Evolutionary conservation across 2,329 filamentous ascomycete species (phyloP), one percentile per base, ranked within the genome.

Genomic region (Moelleriella libera): DNA sequence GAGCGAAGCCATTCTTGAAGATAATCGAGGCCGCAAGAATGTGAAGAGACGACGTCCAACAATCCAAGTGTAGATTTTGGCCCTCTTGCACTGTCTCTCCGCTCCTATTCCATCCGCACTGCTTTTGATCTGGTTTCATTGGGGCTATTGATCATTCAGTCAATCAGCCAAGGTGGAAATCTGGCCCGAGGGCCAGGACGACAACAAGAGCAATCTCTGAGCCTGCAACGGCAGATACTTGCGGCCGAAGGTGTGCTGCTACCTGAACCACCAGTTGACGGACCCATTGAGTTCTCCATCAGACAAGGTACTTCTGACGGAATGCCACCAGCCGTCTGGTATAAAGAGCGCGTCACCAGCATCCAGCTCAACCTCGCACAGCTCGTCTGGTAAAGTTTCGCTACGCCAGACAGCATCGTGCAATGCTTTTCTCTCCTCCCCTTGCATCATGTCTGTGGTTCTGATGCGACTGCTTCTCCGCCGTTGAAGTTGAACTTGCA

Each of bases 401-500:
- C 59, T 54, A 2, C 63, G 66, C 92, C 90, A 97, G 3, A 95
- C 73, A 3, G 74, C 79, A 1, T 74, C 65, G 53, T 89, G 78
- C 11, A 96, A 63, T 2, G 73, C 67, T 21, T 69, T 63, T 53
- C 80, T 80, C 65, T 95, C 87, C 2, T 68, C 64, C 0, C 88
- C 88, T 46, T 81, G 72, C 88, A 97, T 96, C 89, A 97, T 96
- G 60, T 95, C 88, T 9, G 82, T 74, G 0, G 85, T 85, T 48
- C 88, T 74, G 54, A 96, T 69, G 14, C 69, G 66, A 11, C 71
- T 65, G 48, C 62, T 73, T 3, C 62, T 66, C 3, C 55, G 53
- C 41, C 55, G 54, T 1, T 64, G 62, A 12, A 76, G 60, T 47
- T 58, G 52, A 12, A 55, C 56, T 51, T 73, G 71, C 0, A 79